A percentile compares a stretch with the other conserved stretches of the same genome.
phyloP scores from a whole-genome alignment of 73 alveolate species.

The Paramecium caudatum region DNA sequence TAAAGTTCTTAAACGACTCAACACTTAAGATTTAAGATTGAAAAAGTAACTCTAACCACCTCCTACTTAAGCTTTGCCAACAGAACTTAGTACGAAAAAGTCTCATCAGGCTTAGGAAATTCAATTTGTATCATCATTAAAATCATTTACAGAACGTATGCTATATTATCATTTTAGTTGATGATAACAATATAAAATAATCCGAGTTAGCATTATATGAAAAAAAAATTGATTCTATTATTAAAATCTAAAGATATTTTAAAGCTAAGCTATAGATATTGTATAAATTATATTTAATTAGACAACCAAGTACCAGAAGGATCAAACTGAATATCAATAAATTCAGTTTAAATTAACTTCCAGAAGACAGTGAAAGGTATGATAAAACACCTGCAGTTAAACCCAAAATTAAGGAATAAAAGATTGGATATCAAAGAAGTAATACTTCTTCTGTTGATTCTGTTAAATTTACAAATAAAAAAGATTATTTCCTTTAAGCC shows the following conservation, averaged over 20 bases:
- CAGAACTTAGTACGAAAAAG: slow-evolving; percentile 16
- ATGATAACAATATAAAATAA: neutral
- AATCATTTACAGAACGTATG: slow-evolving; percentile 5
- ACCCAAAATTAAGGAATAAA: neutral
- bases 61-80: neutral
- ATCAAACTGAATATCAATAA: neutral
- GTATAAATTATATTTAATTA: neutral
- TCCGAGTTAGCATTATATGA: neutral
- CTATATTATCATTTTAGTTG: neutral
- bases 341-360: neutral
- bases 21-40: neutral
- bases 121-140: neutral
- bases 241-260: slow-evolving; percentile 16
- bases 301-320: no score
- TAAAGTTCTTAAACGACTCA: neutral
- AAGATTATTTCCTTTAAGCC: neutral
- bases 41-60: neutral
- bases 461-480: neutral
- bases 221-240: neutral
- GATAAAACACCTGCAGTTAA: slow-evolving; percentile 1
- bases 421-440: slow-evolving; percentile 44
- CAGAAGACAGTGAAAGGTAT: neutral
- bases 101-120: slow-evolving; percentile 19
- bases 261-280: neutral
- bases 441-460: slow-evolving; percentile 41